phyloP scores from a whole-genome alignment of 306 rosid species.

The Casuarina cunninghamiana region DNA sequence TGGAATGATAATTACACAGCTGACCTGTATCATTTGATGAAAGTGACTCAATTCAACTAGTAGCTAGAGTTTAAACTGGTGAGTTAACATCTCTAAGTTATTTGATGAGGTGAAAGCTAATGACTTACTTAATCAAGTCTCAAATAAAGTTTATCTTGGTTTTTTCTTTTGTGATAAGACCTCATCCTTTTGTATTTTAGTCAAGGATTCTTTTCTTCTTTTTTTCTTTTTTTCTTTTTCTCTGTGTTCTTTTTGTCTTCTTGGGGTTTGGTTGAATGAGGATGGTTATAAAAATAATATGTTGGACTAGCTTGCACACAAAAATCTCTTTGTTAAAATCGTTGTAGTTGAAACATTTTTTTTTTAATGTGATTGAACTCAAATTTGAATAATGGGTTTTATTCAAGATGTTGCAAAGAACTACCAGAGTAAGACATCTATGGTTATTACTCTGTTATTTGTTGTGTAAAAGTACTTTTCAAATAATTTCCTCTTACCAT shows the following conservation, averaged over 20 bases:
- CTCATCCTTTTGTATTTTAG: neutral
- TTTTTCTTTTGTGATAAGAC: neutral
- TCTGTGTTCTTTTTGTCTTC: neutral
- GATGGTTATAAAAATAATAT: neutral
- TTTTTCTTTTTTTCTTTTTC: neutral
- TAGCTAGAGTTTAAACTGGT: neutral
- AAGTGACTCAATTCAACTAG: neutral
- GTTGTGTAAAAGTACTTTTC: neutral
- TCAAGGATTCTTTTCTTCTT: neutral
- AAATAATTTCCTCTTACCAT: neutral
- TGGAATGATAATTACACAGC: neutral
- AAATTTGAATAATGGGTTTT: neutral
- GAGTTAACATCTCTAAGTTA: neutral
- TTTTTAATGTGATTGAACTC: neutral
- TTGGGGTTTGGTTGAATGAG: neutral
- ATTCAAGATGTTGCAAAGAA: neutral
- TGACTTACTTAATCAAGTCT: neutral
- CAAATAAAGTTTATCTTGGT: neutral
- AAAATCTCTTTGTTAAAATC: neutral
- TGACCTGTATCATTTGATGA: neutral
- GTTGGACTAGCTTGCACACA: neutral
- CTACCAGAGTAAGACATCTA: neutral
- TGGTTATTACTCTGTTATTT: neutral
- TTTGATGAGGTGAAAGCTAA: neutral
- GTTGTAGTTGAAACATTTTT: neutral